Conservation (phyloP, 352 stramenopile genomes). For the Globisporangium yorkense region DNA sequence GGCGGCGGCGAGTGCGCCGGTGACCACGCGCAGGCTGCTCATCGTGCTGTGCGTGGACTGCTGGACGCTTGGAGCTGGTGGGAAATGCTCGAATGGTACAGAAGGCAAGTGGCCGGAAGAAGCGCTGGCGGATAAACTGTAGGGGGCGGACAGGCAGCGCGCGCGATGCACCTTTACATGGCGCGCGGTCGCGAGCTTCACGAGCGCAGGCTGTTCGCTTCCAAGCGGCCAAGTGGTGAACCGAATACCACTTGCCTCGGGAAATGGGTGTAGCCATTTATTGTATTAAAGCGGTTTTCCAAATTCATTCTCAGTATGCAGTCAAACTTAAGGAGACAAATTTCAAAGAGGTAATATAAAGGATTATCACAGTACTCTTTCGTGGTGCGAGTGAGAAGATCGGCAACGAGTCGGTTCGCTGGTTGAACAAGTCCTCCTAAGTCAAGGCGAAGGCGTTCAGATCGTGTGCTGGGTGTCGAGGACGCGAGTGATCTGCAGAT, state of each 20-base stretch:
- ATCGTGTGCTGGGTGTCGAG: not conserved
- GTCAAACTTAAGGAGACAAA: no score
- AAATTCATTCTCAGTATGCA: no score
- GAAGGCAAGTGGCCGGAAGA: not conserved
- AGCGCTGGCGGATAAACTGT: not conserved
- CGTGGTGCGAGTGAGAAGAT: not conserved
- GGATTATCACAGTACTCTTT: no score
- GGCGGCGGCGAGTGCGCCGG: constrained; percentile 13
- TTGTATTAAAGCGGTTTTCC: not conserved
- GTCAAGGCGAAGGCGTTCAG: no score
- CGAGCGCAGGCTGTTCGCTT: not conserved
- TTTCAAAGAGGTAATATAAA: no score
- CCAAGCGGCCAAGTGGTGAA: not conserved
- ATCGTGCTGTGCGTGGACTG: not conserved
- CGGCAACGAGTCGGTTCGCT: not conserved
- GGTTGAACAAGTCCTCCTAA: not conserved
- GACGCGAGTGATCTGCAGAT: not conserved
- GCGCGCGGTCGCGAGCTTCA: not conserved
- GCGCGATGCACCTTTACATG: not conserved
- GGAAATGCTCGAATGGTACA: not conserved
- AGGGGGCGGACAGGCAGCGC: not conserved
- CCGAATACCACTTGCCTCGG: not conserved
- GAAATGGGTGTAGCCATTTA: not conserved
- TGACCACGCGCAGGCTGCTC: constrained; percentile 6
- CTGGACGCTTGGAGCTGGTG: not conserved